Percentiles rank a stretch among this genome's conserved stretches.
phyloP scores from a whole-genome alignment of 73 alveolate species.

The Uronychia binucleata region DNA sequence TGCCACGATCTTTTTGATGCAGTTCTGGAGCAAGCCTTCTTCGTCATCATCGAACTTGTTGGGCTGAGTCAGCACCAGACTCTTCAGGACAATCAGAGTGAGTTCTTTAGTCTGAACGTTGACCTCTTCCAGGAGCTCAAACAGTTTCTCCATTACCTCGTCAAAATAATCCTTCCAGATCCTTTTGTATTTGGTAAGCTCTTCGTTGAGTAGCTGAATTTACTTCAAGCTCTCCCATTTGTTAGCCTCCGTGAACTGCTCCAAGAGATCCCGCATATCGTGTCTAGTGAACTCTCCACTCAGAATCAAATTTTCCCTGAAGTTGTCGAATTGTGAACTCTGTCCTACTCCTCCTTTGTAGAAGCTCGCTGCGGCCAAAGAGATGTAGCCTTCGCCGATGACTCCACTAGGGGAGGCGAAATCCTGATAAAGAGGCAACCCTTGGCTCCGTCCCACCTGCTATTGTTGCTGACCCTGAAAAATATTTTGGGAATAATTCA shows the following conservation, averaged over 20 bases:
- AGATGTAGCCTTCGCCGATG: not conserved
- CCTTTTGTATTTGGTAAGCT: not conserved
- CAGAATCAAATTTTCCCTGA: not conserved
- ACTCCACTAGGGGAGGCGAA: not conserved
- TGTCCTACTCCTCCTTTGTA: not conserved
- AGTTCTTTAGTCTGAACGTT: not conserved
- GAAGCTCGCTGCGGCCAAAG: not conserved
- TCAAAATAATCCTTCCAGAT: conserved; percentile 14
- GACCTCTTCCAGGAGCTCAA: not conserved
- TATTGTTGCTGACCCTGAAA: no score
- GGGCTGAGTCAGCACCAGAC: not conserved
- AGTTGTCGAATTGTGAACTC: not conserved
- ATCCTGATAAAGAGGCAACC: not conserved
- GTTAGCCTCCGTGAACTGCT: not conserved
- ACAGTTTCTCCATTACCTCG: not conserved
- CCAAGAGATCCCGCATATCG: not conserved
- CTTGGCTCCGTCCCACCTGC: no score
- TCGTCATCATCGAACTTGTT: not conserved
- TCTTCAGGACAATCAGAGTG: not conserved
- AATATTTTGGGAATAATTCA: no score
- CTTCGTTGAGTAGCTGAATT: not conserved
- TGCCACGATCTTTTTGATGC: not conserved
- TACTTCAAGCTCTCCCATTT: conserved; percentile 1
- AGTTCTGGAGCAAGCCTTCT: not conserved
- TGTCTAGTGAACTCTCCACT: not conserved